phyloP scores from a whole-genome alignment of 805 yeast genomes.

The Nakazawaea ernobii region DNA sequence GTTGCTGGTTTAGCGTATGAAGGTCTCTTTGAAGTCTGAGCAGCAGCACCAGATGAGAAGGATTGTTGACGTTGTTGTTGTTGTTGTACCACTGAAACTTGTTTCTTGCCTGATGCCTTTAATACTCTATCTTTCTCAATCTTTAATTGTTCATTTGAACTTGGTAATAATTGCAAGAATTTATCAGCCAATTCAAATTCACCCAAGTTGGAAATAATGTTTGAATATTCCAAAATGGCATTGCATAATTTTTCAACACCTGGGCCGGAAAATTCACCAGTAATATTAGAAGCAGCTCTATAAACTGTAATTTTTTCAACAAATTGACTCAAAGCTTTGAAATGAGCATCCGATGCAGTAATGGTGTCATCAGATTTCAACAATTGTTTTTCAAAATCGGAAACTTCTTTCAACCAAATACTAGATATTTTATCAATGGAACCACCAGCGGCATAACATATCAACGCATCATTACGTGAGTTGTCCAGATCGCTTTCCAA shows the following conservation, averaged over 20 bases:
- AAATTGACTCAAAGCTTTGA: slow-evolving; percentile 72
- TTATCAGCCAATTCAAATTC: slow-evolving; percentile 74
- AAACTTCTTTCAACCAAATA: slow-evolving; percentile 78
- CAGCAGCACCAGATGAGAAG: not conserved
- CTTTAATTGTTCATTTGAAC: slow-evolving; percentile 61
- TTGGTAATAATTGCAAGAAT: slow-evolving; percentile 68
- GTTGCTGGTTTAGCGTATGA: not conserved
- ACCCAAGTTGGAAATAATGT: slow-evolving; percentile 74
- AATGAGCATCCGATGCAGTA: slow-evolving; percentile 79
- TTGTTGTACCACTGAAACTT: slow-evolving; percentile 5
- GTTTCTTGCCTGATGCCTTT: slow-evolving; percentile 48
- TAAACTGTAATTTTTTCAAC: slow-evolving; percentile 81
- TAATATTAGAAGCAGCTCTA: slow-evolving; percentile 40
- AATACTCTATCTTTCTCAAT: slow-evolving; percentile 73
- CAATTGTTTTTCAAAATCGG: slow-evolving; percentile 33
- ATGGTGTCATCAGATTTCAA: slow-evolving; percentile 37
- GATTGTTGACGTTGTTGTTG: slow-evolving; percentile 9
- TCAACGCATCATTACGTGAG: slow-evolving; percentile 67
- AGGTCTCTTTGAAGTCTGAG: not conserved
- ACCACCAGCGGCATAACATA: slow-evolving; percentile 74
- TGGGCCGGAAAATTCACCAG: slow-evolving; percentile 32
- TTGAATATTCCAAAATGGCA: slow-evolving; percentile 77
- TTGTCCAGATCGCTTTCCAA: slow-evolving; percentile 31
- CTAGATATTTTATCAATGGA: slow-evolving; percentile 72
- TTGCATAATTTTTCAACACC: slow-evolving; percentile 45